Base-by-base conservation (phyloP, 805 yeast genomes). In the Starmerella sirachaensis region DNA sequence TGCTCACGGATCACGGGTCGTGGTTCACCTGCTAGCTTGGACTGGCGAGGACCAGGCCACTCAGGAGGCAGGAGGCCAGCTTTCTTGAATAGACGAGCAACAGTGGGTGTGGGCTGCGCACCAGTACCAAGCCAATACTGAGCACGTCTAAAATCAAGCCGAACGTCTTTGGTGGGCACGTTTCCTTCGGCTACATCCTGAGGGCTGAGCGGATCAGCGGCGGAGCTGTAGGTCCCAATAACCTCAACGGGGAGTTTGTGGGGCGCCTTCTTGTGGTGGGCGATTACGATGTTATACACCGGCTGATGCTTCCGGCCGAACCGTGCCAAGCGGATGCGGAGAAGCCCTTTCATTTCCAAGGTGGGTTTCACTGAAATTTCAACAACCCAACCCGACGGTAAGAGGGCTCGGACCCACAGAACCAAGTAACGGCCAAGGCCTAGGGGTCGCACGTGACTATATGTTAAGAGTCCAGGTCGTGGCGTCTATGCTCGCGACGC, bases 61-160 rank as follows among this genome's bases (percentile, higher is more conserved):
- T 44, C 48, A 14, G 52, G 57, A n/a, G 62, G 83, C 66, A 51
- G 65, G 55, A 70, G 40, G 72, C 70, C 42, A 2, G 65, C 94
- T 85, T 31, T 83, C 55, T 74, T 76, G 56, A 91, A 71, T 36
- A 91, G 62, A 47, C 74, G 74, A 2, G 74, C 69, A 10, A 88
- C 93, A 3, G 91, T 65, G 30, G 79, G 85, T 18, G 88, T 75
- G 6, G 95, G 93, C 56, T 82, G 93, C 1, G 97, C 97, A 10
- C 98, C 98, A 14, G 84, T 94, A 52, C 95, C 94, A 24, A 91
- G 64, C 98, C 98, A 91, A 61, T 91, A 91, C 58, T 84, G 84
- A 5, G 94, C 74, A 52, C 95, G 74, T 47, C 75, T 74, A 55
- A 91, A 85, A 56, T 91, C 97, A 25, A 91, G 63, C 48, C 76